Percentiles rank a stretch among this genome's conserved stretches.
Conservation (phyloP, 768 basidiomycete genomes). For the Mycena rebaudengoi region DNA sequence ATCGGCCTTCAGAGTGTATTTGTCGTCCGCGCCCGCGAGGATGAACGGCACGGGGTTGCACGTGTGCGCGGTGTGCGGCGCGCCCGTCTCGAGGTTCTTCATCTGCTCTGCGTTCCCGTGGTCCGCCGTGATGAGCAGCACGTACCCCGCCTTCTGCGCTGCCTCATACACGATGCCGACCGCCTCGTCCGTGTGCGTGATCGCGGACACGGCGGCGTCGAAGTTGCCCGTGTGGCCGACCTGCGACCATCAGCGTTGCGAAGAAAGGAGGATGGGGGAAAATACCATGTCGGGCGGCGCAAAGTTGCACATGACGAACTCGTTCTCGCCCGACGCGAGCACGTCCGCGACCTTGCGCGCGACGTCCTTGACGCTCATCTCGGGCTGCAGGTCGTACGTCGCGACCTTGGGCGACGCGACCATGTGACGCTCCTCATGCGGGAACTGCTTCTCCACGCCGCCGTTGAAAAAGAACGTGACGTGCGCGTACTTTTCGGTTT, state of each 20-base stretch:
- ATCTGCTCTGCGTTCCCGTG: slow-evolving; percentile 98
- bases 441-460: slow-evolving; percentile 92
- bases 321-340: slow-evolving; percentile 70
- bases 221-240: slow-evolving; percentile 93
- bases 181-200: slow-evolving; percentile 87
- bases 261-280: slow-evolving; percentile 5
- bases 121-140: slow-evolving; percentile 89
- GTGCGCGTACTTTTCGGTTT: slow-evolving; percentile 98
- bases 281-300: slow-evolving; percentile 95
- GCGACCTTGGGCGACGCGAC: slow-evolving; percentile 93
- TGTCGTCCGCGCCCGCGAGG: slow-evolving; percentile 66
- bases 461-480: slow-evolving; percentile 99
- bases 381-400: slow-evolving; percentile 91
- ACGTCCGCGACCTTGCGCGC: slow-evolving; percentile 94
- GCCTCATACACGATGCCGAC: slow-evolving; percentile 90
- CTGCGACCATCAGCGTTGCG: slow-evolving; percentile 41
- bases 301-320: slow-evolving; percentile 98
- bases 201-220: slow-evolving; percentile 91
- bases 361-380: slow-evolving; percentile 89
- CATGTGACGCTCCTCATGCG: slow-evolving; percentile 84
- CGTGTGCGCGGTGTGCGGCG: slow-evolving; percentile 92
- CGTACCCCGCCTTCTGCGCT: slow-evolving; percentile 85
- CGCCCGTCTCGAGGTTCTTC: slow-evolving; percentile 83
- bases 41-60: slow-evolving; percentile 93
- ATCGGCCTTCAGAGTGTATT: slow-evolving; percentile 60